Percentiles rank a stretch among this genome's conserved stretches.
phyloP scores from a whole-genome alignment of 768 basidiomycete species.

The Cystobasidium tubakii region DNA sequence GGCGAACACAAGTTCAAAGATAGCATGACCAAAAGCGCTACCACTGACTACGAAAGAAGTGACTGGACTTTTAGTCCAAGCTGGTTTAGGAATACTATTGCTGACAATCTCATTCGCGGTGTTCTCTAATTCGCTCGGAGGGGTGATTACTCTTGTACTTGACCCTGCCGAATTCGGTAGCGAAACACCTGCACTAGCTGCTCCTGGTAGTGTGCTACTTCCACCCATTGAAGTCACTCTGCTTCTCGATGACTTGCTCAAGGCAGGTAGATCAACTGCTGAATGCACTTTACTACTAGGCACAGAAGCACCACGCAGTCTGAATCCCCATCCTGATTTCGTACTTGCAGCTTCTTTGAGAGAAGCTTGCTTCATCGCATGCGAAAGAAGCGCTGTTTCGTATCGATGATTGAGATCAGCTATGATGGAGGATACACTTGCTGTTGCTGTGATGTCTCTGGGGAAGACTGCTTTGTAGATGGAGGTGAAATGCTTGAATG shows the following conservation, averaged over 20 bases:
- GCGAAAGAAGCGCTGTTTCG: constrained; percentile 1
- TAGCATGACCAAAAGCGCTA: constrained; percentile 30
- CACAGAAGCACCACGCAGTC: not conserved
- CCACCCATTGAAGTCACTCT: not conserved
- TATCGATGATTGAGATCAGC: constrained; percentile 23
- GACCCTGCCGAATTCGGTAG: constrained; percentile 1
- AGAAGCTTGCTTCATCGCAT: constrained; percentile 10
- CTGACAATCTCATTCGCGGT: not conserved
- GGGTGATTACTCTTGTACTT: not conserved
- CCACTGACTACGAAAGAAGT: constrained; percentile 28
- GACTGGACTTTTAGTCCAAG: constrained; percentile 23
- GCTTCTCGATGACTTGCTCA: not conserved
- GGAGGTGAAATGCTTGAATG: constrained; percentile 19
- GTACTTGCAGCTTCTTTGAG: not conserved
- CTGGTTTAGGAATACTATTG: not conserved
- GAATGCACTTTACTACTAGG: not conserved
- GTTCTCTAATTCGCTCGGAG: not conserved
- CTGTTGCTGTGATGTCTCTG: constrained; percentile 10
- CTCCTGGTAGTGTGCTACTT: not conserved
- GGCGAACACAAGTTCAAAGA: constrained; percentile 32
- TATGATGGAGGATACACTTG: constrained; percentile 20
- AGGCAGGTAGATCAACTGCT: not conserved
- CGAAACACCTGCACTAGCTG: not conserved
- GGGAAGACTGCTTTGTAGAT: constrained; percentile 32
- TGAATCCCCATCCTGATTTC: not conserved